A percentile compares a stretch with the other conserved stretches of the same genome.
Conservation (phyloP, 805 yeast species). For the Yarrowia phangngaensis region DNA sequence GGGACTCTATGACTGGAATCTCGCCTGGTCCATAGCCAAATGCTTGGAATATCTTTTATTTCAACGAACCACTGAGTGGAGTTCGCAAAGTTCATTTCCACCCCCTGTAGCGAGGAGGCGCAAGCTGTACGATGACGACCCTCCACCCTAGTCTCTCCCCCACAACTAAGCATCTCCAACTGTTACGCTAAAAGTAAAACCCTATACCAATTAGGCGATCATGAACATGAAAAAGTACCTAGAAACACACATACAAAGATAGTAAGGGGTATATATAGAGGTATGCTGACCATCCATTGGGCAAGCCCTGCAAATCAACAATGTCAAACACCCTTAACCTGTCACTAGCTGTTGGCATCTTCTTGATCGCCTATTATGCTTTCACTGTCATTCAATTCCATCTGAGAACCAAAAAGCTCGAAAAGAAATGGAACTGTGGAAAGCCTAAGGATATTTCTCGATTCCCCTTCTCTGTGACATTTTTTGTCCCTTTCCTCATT, state of each 20-base stretch:
- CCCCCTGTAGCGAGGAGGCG: too few species aligned
- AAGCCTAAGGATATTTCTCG: constrained; percentile 20
- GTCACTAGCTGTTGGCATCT: constrained; percentile 25
- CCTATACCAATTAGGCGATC: constrained; percentile 4
- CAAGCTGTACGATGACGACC: too few species aligned
- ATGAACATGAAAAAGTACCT: constrained; percentile 22
- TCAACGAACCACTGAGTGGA: too few species aligned
- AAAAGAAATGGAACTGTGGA: constrained; percentile 24
- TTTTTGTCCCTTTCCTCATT: constrained; percentile 24
- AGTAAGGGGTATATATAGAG: constrained; percentile 19
- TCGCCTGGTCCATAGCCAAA: too few species aligned
- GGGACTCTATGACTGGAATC: too few species aligned
- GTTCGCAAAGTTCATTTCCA: too few species aligned
- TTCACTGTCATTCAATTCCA: constrained; percentile 11
- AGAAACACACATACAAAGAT: neutral
- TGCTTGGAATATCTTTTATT: too few species aligned
- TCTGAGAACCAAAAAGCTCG: neutral
- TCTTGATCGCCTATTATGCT: constrained; percentile 7
- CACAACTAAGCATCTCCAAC: neutral
- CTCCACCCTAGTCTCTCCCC: neutral
- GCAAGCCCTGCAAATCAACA: too few species aligned
- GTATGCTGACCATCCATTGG: neutral
- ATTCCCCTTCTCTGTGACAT: constrained; percentile 24
- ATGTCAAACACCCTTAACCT: constrained; percentile 24
- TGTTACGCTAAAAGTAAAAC: constrained; percentile 6